phyloP scores from a whole-genome alignment of 2,329 filamentous ascomycete genomes.

The Monilinia aucupariae region DNA sequence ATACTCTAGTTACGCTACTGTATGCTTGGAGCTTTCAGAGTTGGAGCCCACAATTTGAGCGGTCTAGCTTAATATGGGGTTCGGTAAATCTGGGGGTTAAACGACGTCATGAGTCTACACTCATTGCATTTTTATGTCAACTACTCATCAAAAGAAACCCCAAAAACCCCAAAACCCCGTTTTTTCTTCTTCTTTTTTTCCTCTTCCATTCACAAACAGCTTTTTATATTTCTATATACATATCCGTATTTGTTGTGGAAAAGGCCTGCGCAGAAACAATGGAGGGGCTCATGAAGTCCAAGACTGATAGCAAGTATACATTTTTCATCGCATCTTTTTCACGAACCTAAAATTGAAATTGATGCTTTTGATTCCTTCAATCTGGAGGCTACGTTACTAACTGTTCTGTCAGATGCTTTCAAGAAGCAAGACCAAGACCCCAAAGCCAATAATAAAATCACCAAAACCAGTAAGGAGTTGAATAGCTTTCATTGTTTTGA shows the following conservation, averaged over 20 bases:
- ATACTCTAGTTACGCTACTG: neutral
- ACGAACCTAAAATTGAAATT: too few relatives aligned
- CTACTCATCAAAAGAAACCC: too few relatives aligned
- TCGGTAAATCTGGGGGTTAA: neutral
- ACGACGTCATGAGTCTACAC: too few relatives aligned
- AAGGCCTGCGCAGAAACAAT: neutral
- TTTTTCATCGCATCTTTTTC: neutral
- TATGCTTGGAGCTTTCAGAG: slow-evolving; percentile 1
- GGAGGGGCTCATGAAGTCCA: neutral
- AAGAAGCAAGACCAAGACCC: neutral
- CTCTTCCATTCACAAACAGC: neutral
- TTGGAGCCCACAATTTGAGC: too few relatives aligned
- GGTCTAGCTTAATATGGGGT: neutral
- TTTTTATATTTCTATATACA: neutral
- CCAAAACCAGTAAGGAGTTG: neutral
- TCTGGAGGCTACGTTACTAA: neutral
- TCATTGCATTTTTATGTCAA: too few relatives aligned
- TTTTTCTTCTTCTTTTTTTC: neutral
- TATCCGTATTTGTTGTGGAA: neutral
- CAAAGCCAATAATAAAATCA: neutral
- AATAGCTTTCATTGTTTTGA: neutral
- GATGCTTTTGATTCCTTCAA: too few relatives aligned
- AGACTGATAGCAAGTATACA: neutral
- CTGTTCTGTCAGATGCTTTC: neutral
- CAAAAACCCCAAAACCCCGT: neutral